A percentile compares a stretch with the other conserved stretches of the same genome.
phyloP scores from a whole-genome alignment of 768 basidiomycete species.

The Phylloporus scabripes region DNA sequence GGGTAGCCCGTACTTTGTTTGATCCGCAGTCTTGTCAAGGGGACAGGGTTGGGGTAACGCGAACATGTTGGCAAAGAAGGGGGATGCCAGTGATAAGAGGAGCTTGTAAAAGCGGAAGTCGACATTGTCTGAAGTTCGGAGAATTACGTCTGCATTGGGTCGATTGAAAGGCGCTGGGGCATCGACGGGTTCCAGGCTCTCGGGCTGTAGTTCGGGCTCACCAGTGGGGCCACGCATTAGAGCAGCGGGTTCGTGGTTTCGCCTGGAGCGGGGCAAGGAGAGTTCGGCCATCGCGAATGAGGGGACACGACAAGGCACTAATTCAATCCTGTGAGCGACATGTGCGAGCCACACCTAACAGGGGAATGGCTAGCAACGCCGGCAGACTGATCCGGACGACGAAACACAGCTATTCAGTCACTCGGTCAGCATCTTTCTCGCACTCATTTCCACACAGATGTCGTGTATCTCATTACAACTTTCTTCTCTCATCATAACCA shows the following conservation, averaged over 20 bases:
- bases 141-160: slow-evolving; percentile 45
- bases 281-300: slow-evolving; percentile 13
- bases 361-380: slow-evolving; percentile 1
- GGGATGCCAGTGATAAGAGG: slow-evolving; percentile 51
- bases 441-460: neutral
- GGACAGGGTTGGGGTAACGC: slow-evolving; percentile 41
- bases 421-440: neutral
- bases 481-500: too few relatives aligned
- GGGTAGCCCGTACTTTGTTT: slow-evolving; percentile 33
- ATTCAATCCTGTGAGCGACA: slow-evolving; percentile 6
- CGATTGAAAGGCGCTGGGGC: slow-evolving; percentile 43
- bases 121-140: slow-evolving; percentile 49
- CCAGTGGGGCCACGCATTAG: neutral
- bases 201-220: slow-evolving; percentile 3
- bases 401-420: neutral
- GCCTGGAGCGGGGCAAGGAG: slow-evolving; percentile 1
- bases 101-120: slow-evolving; percentile 51
- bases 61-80: slow-evolving; percentile 54
- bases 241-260: slow-evolving; percentile 5
- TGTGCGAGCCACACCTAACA: slow-evolving; percentile 5
- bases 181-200: slow-evolving; percentile 17
- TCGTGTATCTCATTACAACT: too few relatives aligned
- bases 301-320: neutral
- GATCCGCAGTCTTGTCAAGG: slow-evolving; percentile 25
- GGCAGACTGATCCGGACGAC: neutral